Evolutionary conservation across 1,139 yeast genomes (phyloP).

Genomic region (Kodamaea fungicola): DNA sequence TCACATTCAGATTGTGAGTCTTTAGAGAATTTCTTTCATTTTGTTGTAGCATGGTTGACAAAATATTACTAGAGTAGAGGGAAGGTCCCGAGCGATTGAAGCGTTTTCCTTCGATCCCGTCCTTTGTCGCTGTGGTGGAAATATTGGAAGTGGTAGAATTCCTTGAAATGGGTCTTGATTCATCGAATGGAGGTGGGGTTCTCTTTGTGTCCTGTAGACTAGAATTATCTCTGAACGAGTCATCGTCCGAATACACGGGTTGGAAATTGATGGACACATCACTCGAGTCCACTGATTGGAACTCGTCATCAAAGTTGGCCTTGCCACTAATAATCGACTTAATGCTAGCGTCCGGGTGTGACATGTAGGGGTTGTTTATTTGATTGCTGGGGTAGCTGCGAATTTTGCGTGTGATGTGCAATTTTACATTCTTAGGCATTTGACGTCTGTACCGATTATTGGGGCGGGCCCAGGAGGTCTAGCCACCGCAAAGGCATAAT

Average conservation of each 20-base stretch:
- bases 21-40: conserved; percentile 11
- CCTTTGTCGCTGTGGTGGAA: conserved; percentile 71
- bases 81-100: conserved; percentile 43
- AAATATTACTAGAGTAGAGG: conserved; percentile 31
- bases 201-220: too few relatives aligned
- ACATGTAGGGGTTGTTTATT: conserved; percentile 19
- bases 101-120: conserved; percentile 64
- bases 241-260: conserved; percentile 1
- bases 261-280: not conserved
- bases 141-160: conserved; percentile 62
- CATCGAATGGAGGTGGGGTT: not conserved
- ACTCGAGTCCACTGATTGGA: conserved; percentile 10
- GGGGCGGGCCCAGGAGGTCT: conserved; percentile 55
- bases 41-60: conserved; percentile 29
- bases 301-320: conserved; percentile 26
- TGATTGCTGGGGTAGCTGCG: not conserved
- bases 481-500: conserved; percentile 46
- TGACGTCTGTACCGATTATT: conserved; percentile 32
- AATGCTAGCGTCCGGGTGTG: conserved; percentile 45
- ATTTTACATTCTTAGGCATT: not conserved
- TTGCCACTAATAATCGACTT: conserved; percentile 40
- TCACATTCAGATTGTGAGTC: not conserved
- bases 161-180: conserved; percentile 55
- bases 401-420: not conserved
- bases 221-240: not conserved